A percentile compares a stretch with the other conserved stretches of the same genome.
Evolutionary conservation across 768 basidiomycete species (phyloP).

Genomic region (Tubosaeta sp.): DNA sequence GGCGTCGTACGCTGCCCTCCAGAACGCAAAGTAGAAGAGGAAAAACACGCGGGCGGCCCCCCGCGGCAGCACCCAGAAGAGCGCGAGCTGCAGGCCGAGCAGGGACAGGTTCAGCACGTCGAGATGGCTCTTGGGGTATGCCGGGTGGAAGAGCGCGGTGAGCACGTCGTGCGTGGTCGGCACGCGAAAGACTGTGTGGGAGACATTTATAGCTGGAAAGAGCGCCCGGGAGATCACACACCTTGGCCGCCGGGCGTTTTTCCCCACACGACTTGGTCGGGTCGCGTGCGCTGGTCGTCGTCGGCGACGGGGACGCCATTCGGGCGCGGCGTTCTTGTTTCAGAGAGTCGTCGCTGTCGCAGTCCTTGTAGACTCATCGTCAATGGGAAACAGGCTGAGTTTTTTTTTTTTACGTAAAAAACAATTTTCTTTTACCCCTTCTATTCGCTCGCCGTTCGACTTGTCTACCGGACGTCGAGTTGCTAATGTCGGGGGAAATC

Average conservation of each 20-base stretch:
- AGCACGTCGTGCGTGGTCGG: constrained; percentile 90
- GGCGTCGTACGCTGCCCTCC: constrained; percentile 87
- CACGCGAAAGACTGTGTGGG: constrained; percentile 77
- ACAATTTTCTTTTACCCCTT: constrained; percentile 24
- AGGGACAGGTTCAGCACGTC: constrained; percentile 82
- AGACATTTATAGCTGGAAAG: not conserved
- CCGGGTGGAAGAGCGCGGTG: constrained; percentile 79
- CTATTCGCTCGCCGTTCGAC: constrained; percentile 48
- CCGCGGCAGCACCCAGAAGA: constrained; percentile 67
- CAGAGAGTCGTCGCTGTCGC: constrained; percentile 19
- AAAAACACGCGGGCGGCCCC: constrained; percentile 62
- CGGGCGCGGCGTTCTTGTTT: not conserved
- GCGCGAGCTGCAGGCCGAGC: constrained; percentile 69
- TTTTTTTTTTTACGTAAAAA: not conserved
- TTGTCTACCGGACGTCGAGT: constrained; percentile 43
- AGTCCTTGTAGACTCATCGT: constrained; percentile 22
- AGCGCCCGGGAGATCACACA: constrained; percentile 25
- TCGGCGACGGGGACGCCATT: constrained; percentile 5
- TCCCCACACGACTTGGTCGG: constrained; percentile 77
- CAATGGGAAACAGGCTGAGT: not conserved
- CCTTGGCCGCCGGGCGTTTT: constrained; percentile 82
- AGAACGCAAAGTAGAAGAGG: constrained; percentile 87
- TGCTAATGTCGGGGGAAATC: constrained; percentile 51
- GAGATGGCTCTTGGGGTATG: constrained; percentile 81
- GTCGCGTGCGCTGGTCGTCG: constrained; percentile 9